Evolutionary conservation across 2,329 filamentous ascomycete species (phyloP).

Genomic region (Trichoderma sp.): DNA sequence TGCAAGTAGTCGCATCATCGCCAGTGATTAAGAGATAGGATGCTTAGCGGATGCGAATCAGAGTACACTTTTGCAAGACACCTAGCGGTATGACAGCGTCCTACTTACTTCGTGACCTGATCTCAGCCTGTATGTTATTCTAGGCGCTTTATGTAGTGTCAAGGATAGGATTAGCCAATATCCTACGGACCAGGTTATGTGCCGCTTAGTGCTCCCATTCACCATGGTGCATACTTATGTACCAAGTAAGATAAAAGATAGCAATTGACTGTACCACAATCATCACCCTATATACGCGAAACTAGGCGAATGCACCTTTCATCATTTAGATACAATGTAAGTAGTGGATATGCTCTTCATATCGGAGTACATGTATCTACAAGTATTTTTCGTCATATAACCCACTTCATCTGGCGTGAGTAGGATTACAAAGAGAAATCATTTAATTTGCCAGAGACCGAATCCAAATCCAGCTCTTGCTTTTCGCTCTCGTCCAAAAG

Average conservation of each 20-base stretch:
- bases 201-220: background rate
- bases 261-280: background rate
- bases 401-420: background rate
- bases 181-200: background rate
- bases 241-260: background rate
- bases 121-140: too few relatives aligned
- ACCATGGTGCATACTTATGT: background rate
- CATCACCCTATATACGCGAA: background rate
- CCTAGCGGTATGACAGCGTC: too few relatives aligned
- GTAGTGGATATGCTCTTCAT: background rate
- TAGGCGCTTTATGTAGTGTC: too few relatives aligned
- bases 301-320: background rate
- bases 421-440: background rate
- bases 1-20: too few relatives aligned
- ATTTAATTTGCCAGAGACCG: background rate
- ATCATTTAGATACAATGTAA: background rate
- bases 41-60: too few relatives aligned
- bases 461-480: constrained; percentile 27
- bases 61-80: too few relatives aligned
- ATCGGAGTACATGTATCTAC: background rate
- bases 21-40: too few relatives aligned
- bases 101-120: too few relatives aligned
- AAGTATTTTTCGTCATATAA: background rate
- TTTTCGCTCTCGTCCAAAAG: constrained; percentile 57
- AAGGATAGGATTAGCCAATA: background rate